Evolutionary conservation across 192 early-diverging fungal species (phyloP), one percentile per base, ranked within the genome.

Genomic region (Phycomyces nitens): DNA sequence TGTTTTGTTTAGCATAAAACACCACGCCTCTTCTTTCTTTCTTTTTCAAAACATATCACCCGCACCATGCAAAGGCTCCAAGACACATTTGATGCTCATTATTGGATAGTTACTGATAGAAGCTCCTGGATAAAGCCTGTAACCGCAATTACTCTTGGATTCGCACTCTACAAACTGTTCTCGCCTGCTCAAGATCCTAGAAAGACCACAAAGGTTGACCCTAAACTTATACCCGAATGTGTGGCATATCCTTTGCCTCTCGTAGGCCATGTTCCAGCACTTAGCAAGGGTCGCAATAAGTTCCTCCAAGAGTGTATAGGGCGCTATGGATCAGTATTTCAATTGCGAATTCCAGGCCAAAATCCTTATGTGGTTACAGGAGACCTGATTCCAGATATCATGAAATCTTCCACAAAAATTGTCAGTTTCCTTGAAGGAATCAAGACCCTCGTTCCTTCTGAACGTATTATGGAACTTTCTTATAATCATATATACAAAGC

Each of bases 371-470:
- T 69, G 1, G 54, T 54, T 0, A 62, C 60, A 29, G 67, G 67
- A 12, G n/a, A 29, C 12, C 40, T 50, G 7, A 54, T 69, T 47
- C n/a, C 18, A 1, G 67, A 69, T 20, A 24, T 61, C 23, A 54
- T 69, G 26, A 55, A 43, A 5, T n/a, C 53, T 24, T 38, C 53
- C 2, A 52, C 26, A 34, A 52, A 40, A 22, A 53, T 47, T 18
- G 53, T 69, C 21, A 54, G 43, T 57, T 69, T 69, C 34, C 55
- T 15, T 12, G 29, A 43, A n/a, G 67, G 67, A 20, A 56, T 69
- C 22, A 44, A 61, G 23, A 56, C 53, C 18, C 14, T 57, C 40
- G n/a, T 69, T 24, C 67, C 67, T 10, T 27, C 58, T 2, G 18
- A 16, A 5, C 60, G 53, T 15, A 38, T 69, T 1, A 42, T 62